Evolutionary conservation across 2,329 filamentous ascomycete species (phyloP).

Genomic region (Claviceps fusiformis): DNA sequence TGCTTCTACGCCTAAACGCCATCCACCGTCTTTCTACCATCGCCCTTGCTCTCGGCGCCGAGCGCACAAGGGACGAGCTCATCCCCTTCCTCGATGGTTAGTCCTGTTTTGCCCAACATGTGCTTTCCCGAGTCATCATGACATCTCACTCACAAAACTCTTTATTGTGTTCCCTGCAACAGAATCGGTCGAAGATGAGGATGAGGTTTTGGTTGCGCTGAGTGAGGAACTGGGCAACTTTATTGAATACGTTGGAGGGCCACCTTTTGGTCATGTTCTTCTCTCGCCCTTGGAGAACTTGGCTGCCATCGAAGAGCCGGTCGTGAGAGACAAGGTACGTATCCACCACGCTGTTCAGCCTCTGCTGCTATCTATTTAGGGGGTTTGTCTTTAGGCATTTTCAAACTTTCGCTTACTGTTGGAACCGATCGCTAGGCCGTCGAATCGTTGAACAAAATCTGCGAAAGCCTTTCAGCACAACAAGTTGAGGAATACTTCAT

Average conservation of each 20-base stretch:
- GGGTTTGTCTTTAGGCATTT: neutral
- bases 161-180: conserved; percentile 7
- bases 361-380: neutral
- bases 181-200: conserved; percentile 99
- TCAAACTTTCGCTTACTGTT: conserved; percentile 1
- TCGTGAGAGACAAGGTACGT: conserved; percentile 89
- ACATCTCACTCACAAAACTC: conserved; percentile 3
- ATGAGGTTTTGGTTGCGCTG: conserved; percentile 91
- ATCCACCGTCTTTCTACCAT: conserved; percentile 98
- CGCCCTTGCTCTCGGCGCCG: conserved; percentile 85
- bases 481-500: conserved; percentile 98
- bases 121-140: conserved; percentile 4
- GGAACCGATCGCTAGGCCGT: conserved; percentile 53
- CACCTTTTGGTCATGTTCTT: conserved; percentile 88
- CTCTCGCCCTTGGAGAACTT: conserved; percentile 95
- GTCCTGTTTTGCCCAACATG: conserved; percentile 21
- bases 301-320: conserved; percentile 93
- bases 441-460: conserved; percentile 99
- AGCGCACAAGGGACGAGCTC: conserved; percentile 94
- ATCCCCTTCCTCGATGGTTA: conserved; percentile 97
- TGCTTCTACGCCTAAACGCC: conserved; percentile 91
- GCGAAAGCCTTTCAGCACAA: conserved; percentile 74
- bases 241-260: conserved; percentile 92
- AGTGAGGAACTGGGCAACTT: conserved; percentile 95
- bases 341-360: neutral